Evolutionary conservation across 1,284 basidiomycete genomes (phyloP).

Genomic region (Athelia psychrophila): DNA sequence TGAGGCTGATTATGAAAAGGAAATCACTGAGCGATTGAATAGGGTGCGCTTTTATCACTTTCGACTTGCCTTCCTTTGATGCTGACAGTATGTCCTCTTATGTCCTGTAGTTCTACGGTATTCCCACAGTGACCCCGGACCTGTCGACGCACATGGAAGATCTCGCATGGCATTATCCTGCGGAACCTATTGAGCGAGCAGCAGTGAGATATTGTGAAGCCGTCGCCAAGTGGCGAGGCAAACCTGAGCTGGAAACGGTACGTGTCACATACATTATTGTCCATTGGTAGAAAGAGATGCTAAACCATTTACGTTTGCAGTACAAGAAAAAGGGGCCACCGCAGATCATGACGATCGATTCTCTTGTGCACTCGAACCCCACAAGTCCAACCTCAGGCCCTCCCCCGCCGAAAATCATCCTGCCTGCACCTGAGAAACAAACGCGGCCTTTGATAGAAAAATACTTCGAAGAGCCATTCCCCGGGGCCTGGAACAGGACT

Average conservation of each 20-base stretch:
- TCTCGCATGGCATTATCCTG: slow-evolving; percentile 74
- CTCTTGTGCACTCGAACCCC: slow-evolving; percentile 60
- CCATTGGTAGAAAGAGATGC: slow-evolving; percentile 1
- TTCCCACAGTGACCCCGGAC: slow-evolving; percentile 66
- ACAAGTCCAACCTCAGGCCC: slow-evolving; percentile 39
- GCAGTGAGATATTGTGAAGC: slow-evolving; percentile 77
- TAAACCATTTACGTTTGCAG: slow-evolving; percentile 1
- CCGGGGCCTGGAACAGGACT: slow-evolving; percentile 10
- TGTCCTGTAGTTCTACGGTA: slow-evolving; percentile 62
- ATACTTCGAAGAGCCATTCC: slow-evolving; percentile 36
- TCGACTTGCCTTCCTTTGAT: slow-evolving; percentile 5
- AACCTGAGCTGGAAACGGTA: slow-evolving; percentile 78
- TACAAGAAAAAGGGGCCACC: slow-evolving; percentile 18
- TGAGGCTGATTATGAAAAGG: slow-evolving; percentile 61
- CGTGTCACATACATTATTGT: slow-evolving; percentile 15
- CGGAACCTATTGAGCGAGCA: slow-evolving; percentile 76
- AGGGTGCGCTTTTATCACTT: slow-evolving; percentile 45
- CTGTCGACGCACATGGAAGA: slow-evolving; percentile 78
- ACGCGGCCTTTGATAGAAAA: slow-evolving; percentile 34
- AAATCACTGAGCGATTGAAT: slow-evolving; percentile 66
- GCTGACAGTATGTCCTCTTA: slow-evolving; percentile 6
- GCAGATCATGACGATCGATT: slow-evolving; percentile 50
- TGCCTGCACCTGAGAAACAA: slow-evolving; percentile 15
- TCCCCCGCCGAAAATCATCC: slow-evolving; percentile 12
- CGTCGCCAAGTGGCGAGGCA: slow-evolving; percentile 74